Conservation (phyloP, 208 protist genomes). For the Trypanosoma theileri region DNA sequence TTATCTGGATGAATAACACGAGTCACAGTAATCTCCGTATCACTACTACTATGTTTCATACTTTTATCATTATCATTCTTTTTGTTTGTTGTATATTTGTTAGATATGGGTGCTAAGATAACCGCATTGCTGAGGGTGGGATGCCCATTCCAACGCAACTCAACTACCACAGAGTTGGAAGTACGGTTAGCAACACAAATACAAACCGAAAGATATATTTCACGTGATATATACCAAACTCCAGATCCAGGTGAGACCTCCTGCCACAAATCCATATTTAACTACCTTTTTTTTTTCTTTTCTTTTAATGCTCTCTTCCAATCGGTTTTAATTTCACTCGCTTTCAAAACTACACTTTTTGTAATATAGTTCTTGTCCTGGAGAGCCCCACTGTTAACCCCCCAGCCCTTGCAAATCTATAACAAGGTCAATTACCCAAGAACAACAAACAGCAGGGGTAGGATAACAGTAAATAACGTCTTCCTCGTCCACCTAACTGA, state of each 20-base stretch:
- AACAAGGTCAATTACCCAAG: too few relatives aligned
- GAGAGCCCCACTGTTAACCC: too few relatives aligned
- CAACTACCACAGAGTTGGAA: slow-evolving; percentile 4
- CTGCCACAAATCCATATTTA: slow-evolving; percentile 25
- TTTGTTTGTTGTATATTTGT: too few relatives aligned
- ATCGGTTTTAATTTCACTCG: too few relatives aligned
- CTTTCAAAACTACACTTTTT: too few relatives aligned
- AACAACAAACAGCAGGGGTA: too few relatives aligned
- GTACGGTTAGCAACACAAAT: slow-evolving; percentile 23
- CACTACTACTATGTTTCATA: not conserved
- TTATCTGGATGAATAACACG: slow-evolving; percentile 12
- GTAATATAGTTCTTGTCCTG: too few relatives aligned
- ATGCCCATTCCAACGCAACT: slow-evolving; percentile 3
- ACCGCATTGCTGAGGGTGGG: slow-evolving; percentile 8
- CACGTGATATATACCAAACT: slow-evolving; percentile 19
- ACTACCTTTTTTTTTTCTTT: too few relatives aligned
- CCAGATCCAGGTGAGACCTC: slow-evolving; percentile 7
- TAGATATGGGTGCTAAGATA: not conserved
- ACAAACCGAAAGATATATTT: slow-evolving; percentile 21
- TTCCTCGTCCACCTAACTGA: too few relatives aligned
- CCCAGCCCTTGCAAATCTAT: too few relatives aligned
- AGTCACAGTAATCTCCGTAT: not conserved
- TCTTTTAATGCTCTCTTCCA: too few relatives aligned
- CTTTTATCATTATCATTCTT: not conserved
- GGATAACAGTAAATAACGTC: too few relatives aligned